Evolutionary conservation across 139 green algal genomes (phyloP).

Genomic region (Chlorella sp.): DNA sequence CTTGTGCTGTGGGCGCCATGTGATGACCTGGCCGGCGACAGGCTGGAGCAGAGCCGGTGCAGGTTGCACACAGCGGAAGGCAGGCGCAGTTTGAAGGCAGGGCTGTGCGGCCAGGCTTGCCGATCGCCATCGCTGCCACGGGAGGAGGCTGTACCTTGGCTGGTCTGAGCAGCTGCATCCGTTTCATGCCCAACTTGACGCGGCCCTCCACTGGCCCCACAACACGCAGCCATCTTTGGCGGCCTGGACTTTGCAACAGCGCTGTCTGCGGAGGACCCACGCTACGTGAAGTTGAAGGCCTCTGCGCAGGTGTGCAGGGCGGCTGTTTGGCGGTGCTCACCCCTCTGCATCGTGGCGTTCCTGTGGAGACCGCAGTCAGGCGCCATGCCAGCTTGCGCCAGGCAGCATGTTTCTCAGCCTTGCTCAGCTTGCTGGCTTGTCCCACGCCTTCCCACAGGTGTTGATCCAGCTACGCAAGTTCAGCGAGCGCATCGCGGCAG

Average conservation of each 20-base stretch:
- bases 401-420: too few relatives aligned
- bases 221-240: not conserved
- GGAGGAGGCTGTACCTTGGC: not conserved
- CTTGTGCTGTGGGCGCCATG: not conserved
- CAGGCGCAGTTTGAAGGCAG: too few relatives aligned
- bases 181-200: not conserved
- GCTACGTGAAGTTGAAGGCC: slow-evolving; percentile 58
- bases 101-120: too few relatives aligned
- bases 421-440: too few relatives aligned
- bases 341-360: too few relatives aligned
- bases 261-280: slow-evolving; percentile 46
- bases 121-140: too few relatives aligned
- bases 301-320: slow-evolving; percentile 61
- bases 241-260: slow-evolving; percentile 72
- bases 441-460: slow-evolving; percentile 55
- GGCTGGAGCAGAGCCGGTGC: not conserved
- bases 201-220: not conserved
- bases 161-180: not conserved
- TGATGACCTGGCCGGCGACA: not conserved
- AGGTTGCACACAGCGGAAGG: too few relatives aligned
- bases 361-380: too few relatives aligned
- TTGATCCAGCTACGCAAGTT: slow-evolving; percentile 81
- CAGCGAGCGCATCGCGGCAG: slow-evolving; percentile 39
- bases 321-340: too few relatives aligned
- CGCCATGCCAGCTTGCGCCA: too few relatives aligned